A percentile compares a stretch with the other conserved stretches of the same genome.
These are phyloP conservation scores for Chalaropsis thielavioides DNA, from an alignment of 2,329 filamentous ascomycete species.

Conservation along the genomic window DNA sequence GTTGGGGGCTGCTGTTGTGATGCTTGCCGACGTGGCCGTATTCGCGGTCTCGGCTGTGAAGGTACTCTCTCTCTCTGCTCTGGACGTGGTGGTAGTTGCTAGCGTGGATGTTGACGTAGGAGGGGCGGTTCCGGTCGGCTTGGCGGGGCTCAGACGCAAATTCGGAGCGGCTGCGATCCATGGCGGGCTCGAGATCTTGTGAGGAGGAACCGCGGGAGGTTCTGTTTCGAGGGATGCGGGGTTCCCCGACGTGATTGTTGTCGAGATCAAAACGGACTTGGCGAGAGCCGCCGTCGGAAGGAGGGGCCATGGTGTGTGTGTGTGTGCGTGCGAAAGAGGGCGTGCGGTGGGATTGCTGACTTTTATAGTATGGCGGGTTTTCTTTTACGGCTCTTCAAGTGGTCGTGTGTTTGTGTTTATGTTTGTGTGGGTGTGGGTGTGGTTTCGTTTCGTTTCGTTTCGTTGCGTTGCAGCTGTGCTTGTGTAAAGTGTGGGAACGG, in stretches of 20 bases:
- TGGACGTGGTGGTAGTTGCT: slow-evolving; percentile 3
- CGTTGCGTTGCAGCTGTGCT: neutral
- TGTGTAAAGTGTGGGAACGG: neutral
- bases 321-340: neutral
- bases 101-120: slow-evolving; percentile 5
- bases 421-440: neutral
- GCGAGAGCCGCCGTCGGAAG: slow-evolving; percentile 3
- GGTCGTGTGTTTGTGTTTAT: neutral
- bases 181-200: slow-evolving; percentile 5
- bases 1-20: neutral
- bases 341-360: neutral
- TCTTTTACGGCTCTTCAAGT: neutral
- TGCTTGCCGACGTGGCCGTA: neutral
- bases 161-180: neutral
- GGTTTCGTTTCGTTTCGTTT: neutral
- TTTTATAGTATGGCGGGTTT: neutral
- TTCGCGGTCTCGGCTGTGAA: neutral
- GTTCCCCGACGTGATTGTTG: neutral
- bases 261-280: slow-evolving; percentile 13
- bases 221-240: neutral
- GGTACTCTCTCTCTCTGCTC: neutral
- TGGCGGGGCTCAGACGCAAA: slow-evolving; percentile 11
- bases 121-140: slow-evolving; percentile 6
- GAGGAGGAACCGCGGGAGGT: neutral
- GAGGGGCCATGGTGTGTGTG: neutral